Conservation (phyloP, 2,329 filamentous ascomycete species). For the Colletotrichum paranaense region DNA sequence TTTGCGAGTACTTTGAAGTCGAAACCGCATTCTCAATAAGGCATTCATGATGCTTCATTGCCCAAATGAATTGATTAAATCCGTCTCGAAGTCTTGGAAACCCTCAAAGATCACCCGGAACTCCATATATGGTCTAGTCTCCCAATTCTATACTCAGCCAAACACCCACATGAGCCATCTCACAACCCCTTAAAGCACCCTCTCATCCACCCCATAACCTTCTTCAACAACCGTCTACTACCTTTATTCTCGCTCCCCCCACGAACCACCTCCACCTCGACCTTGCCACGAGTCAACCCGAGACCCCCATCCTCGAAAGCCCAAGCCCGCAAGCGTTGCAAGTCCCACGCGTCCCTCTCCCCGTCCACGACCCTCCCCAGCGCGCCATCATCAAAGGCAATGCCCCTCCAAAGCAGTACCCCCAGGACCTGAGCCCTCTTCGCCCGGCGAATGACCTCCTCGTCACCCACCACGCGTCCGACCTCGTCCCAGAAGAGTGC, state of each 20-base stretch:
- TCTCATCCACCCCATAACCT: not conserved
- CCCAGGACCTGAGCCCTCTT: slow-evolving; percentile 61
- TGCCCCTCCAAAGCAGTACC: slow-evolving; percentile 71
- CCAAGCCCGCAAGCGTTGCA: slow-evolving; percentile 58
- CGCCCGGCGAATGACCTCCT: slow-evolving; percentile 46
- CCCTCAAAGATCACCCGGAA: not conserved
- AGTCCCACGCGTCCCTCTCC: slow-evolving; percentile 61
- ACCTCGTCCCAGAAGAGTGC: slow-evolving; percentile 61
- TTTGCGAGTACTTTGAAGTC: too few species aligned
- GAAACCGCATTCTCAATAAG: too few species aligned
- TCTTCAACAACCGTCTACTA: not conserved
- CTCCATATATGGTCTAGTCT: not conserved
- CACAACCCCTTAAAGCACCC: not conserved
- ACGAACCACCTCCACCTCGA: not conserved
- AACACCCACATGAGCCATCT: not conserved
- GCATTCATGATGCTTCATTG: too few species aligned
- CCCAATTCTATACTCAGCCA: slow-evolving; percentile 29
- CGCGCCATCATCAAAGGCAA: slow-evolving; percentile 70
- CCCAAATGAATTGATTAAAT: too few species aligned
- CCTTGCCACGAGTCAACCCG: not conserved
- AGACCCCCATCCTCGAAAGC: slow-evolving; percentile 4
- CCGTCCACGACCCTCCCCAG: slow-evolving; percentile 68
- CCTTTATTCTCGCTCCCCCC: not conserved
- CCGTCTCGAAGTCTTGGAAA: too few species aligned
- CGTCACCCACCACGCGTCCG: slow-evolving; percentile 45